These are phyloP conservation scores for Trypanosoma rangeli DNA, from an alignment of 208 protist species.

Conservation along the genomic window DNA sequence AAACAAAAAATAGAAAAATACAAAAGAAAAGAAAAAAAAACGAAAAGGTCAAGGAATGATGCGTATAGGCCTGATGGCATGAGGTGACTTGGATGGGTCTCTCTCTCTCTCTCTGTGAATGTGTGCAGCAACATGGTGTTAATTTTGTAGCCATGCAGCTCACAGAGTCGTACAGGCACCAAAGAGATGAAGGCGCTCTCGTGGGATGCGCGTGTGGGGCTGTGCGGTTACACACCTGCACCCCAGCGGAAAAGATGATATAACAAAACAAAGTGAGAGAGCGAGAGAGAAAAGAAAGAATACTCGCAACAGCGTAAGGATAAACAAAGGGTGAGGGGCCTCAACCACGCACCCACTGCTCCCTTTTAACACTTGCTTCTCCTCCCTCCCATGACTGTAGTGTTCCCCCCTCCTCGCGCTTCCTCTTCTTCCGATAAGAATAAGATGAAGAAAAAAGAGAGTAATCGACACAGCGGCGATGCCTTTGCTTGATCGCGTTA, in stretches of 20 bases:
- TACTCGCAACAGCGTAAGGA: not conserved
- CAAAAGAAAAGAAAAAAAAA: conserved; percentile 4
- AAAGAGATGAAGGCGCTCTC: too few relatives aligned
- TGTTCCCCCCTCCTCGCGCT: too few relatives aligned
- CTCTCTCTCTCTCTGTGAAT: too few relatives aligned
- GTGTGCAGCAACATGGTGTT: too few relatives aligned
- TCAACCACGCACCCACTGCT: not conserved
- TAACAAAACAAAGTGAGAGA: not conserved
- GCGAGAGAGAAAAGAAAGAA: not conserved
- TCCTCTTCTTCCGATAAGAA: not conserved
- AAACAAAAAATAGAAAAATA: not conserved
- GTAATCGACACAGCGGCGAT: not conserved
- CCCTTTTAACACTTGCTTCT: not conserved
- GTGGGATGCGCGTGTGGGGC: too few relatives aligned
- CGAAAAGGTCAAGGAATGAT: not conserved
- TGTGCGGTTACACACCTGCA: too few relatives aligned
- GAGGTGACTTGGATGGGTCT: too few relatives aligned
- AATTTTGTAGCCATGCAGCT: too few relatives aligned
- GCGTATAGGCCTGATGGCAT: too few relatives aligned
- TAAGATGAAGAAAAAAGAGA: not conserved
- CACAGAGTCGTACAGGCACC: too few relatives aligned
- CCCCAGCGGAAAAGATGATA: not conserved
- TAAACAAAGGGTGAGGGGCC: not conserved
- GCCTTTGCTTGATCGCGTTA: not conserved
- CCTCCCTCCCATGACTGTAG: not conserved